These are phyloP conservation scores for Suhomyces maxii DNA, from an alignment of 1,139 yeast genomes.

Conservation along the genomic window DNA sequence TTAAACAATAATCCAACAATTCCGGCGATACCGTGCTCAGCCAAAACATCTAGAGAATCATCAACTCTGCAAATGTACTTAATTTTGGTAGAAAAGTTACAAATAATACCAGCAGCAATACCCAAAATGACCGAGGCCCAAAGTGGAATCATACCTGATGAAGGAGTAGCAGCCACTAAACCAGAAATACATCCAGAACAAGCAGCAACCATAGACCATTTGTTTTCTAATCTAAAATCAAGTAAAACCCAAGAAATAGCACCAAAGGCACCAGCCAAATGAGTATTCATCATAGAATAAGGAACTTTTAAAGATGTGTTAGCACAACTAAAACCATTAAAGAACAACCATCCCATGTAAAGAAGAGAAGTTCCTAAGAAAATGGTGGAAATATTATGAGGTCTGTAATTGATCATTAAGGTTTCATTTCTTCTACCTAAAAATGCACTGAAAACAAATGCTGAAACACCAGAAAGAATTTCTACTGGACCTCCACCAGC, in stretches of 20 bases:
- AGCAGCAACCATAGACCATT: slow-evolving; percentile 93
- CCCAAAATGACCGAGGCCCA: slow-evolving; percentile 93
- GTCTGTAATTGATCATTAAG: slow-evolving; percentile 84
- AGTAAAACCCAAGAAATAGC: slow-evolving; percentile 90
- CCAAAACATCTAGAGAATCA: slow-evolving; percentile 91
- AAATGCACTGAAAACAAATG: slow-evolving; percentile 80
- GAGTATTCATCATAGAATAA: slow-evolving; percentile 89
- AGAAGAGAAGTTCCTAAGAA: slow-evolving; percentile 71
- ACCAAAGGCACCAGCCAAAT: slow-evolving; percentile 85
- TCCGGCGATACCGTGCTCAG: slow-evolving; percentile 98
- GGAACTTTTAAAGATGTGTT: slow-evolving; percentile 67
- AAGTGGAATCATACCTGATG: slow-evolving; percentile 85
- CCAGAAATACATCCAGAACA: slow-evolving; percentile 97
- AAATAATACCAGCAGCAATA: slow-evolving; percentile 72
- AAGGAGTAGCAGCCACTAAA: slow-evolving; percentile 93
- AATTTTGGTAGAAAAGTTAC: slow-evolving; percentile 88
- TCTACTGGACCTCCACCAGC: slow-evolving; percentile 99
- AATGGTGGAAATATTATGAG: slow-evolving; percentile 88
- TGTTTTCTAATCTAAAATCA: slow-evolving; percentile 83
- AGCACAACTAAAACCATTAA: slow-evolving; percentile 80
- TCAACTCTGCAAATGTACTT: slow-evolving; percentile 81
- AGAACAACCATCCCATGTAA: slow-evolving; percentile 83
- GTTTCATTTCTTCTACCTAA: slow-evolving; percentile 84
- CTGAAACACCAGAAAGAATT: slow-evolving; percentile 86
- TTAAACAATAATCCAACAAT: slow-evolving; percentile 84